Base-by-base conservation (phyloP, 2,329 filamentous ascomycete species). In the Simplicillium sp. region DNA sequence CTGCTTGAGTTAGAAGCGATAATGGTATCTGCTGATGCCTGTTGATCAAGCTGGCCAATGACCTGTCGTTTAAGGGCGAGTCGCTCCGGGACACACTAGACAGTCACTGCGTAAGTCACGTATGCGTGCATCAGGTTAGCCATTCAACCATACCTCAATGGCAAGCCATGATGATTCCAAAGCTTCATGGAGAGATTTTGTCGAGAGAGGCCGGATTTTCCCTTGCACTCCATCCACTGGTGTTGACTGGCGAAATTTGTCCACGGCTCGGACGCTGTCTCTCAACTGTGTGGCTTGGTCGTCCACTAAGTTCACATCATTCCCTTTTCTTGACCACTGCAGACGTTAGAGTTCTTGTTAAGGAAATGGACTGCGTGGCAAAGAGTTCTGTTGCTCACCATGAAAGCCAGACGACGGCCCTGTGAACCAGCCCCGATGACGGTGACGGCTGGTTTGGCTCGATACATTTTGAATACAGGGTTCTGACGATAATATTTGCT, bases 1-100 rank as follows among this genome's bases (percentile, higher is more conserved):
- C 66, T 69, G 43, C 66, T 68, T 1, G 67, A 70, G 39, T 71
- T 71, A 0, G 65, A 67, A 0, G 63, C 66, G 35, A 71, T 59
- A 6, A 69, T 62, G 0, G 59, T 60, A 1, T 60, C 54, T 1
- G 51, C 42, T 1, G 52, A 48, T 0, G 66, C 57, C 2, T 62
- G 36, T 1, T 53, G 42, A 45, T 69, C 67, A 2, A 71, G 51
- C 16, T 68, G 48, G 1, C 44, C 34, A 17, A 71, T 58, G 4
- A 66, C 51, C 2, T 54, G 47, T 36, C 52, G 58, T 45, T 71
- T 71, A n/a, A 68, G 48, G 0, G 51, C 34, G 7, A 70, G 48
- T 18, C 55, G 54, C 44, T 71, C 67, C 0, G 67, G 67, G 7
- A 70, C 57, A 41, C 66, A 68, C 65, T 68, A 37, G 34, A 9